Evolutionary conservation across 345 rosid species (phyloP).

Genomic region (Populus alba): DNA sequence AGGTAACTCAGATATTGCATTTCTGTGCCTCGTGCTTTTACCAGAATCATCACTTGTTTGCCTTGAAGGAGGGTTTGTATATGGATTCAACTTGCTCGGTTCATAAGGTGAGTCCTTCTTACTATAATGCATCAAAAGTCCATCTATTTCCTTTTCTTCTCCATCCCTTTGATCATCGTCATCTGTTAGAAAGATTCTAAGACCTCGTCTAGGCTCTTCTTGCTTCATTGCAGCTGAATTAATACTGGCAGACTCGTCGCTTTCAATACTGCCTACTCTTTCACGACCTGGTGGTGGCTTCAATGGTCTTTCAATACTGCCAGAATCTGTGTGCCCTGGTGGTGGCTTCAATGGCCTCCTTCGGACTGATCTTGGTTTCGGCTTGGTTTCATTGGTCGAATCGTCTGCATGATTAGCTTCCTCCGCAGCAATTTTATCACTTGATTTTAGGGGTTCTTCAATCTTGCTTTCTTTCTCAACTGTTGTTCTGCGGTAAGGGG

Average conservation of each 20-base stretch:
- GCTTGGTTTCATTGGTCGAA: conserved; percentile 27
- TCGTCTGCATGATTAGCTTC: conserved; percentile 21
- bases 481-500: conserved; percentile 46
- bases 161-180: conserved; percentile 19
- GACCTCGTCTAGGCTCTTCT: conserved; percentile 1
- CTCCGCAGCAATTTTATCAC: conserved; percentile 5
- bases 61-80: conserved; percentile 16
- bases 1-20: conserved; percentile 25
- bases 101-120: conserved; percentile 28
- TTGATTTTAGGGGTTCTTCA: conserved; percentile 23
- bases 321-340: conserved; percentile 18
- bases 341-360: conserved; percentile 39
- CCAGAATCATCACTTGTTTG: conserved; percentile 7
- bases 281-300: conserved; percentile 21
- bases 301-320: conserved; percentile 10
- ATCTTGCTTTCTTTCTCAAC: conserved; percentile 27
- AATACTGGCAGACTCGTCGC: neutral
- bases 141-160: conserved; percentile 38
- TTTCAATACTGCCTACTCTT: neutral
- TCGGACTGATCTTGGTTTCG: conserved; percentile 70
- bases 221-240: conserved; percentile 9
- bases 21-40: neutral
- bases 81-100: conserved; percentile 11
- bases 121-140: conserved; percentile 39
- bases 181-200: neutral